Conservation (phyloP, 345 rosid genomes). For the Moricandia moricandioides region DNA sequence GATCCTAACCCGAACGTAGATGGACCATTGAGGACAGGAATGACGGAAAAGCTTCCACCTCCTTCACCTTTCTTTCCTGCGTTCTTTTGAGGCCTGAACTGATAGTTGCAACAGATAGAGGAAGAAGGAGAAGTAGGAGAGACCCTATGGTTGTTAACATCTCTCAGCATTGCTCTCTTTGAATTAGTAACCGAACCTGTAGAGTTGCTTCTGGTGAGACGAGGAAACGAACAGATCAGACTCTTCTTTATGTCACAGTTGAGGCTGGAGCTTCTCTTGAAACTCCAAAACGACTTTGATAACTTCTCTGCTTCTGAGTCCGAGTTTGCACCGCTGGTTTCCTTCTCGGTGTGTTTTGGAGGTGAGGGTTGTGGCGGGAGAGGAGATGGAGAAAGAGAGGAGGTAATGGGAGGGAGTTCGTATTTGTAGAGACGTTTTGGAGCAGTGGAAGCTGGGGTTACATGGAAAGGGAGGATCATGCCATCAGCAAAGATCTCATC, state of each 20-base stretch:
- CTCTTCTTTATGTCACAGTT: slow-evolving; percentile 56
- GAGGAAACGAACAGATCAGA: slow-evolving; percentile 55
- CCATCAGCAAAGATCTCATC: slow-evolving; percentile 77
- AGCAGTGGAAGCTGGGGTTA: not conserved
- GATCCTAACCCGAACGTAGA: slow-evolving; percentile 35
- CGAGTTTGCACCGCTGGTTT: slow-evolving; percentile 26
- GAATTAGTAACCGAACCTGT: slow-evolving; percentile 55
- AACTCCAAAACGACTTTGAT: slow-evolving; percentile 73
- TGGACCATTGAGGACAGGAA: slow-evolving; percentile 61
- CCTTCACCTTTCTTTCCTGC: slow-evolving; percentile 40
- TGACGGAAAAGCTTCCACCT: slow-evolving; percentile 45
- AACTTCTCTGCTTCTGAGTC: slow-evolving; percentile 42
- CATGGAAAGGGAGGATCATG: slow-evolving; percentile 55
- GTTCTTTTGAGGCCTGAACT: slow-evolving; percentile 46
- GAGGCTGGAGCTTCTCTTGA: slow-evolving; percentile 72
- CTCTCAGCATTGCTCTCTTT: slow-evolving; percentile 39
- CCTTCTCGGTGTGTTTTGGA: slow-evolving; percentile 26
- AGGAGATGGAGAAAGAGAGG: slow-evolving; percentile 49
- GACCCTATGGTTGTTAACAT: slow-evolving; percentile 37
- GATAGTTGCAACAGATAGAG: slow-evolving; percentile 34
- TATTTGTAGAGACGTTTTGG: slow-evolving; percentile 32
- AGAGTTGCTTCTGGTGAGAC: slow-evolving; percentile 65
- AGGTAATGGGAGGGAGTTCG: slow-evolving; percentile 33
- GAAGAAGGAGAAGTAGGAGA: slow-evolving; percentile 30
- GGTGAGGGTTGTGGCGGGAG: slow-evolving; percentile 27